A percentile compares a stretch with the other conserved stretches of the same genome.
Evolutionary conservation across 495 filamentous ascomycete species (phyloP).

Genomic region (Xylaria telfairii): DNA sequence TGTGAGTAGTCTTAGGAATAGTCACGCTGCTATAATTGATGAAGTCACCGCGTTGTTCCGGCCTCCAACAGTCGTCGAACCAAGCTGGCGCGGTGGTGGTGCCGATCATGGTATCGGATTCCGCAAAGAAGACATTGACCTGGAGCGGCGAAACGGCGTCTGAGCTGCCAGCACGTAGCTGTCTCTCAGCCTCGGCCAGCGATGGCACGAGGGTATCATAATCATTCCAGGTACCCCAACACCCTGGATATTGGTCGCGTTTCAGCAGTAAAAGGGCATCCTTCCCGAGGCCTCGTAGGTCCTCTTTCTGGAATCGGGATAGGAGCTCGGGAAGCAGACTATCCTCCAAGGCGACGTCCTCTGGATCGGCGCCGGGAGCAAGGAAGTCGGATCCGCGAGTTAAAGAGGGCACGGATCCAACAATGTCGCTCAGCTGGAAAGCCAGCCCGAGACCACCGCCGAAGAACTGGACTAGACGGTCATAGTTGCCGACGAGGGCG

Average conservation of each 20-base stretch:
- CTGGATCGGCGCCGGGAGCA: conserved; percentile 5
- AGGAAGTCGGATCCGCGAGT: background rate
- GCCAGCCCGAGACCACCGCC: conserved; percentile 6
- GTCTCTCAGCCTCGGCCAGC: conserved; percentile 11
- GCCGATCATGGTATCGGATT: conserved; percentile 18
- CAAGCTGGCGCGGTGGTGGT: background rate
- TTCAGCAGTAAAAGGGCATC: conserved; percentile 18
- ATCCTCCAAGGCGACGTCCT: conserved; percentile 3
- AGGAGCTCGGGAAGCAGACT: background rate
- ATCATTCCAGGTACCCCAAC: conserved; percentile 16
- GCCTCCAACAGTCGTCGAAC: conserved; percentile 16
- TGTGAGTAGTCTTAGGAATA: conserved; percentile 10
- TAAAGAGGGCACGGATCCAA: background rate
- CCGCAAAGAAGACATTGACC: conserved; percentile 22
- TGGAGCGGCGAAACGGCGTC: background rate
- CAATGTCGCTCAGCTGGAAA: conserved; percentile 7
- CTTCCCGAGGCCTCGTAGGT: conserved; percentile 5
- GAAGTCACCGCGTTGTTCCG: conserved; percentile 14
- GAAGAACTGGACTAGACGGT: conserved; percentile 46
- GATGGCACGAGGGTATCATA: conserved; percentile 21
- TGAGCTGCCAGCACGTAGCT: background rate
- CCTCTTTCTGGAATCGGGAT: background rate
- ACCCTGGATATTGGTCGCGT: conserved; percentile 5
- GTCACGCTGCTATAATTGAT: conserved; percentile 8
- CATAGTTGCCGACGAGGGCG: conserved; percentile 39